Conservation (phyloP, 345 rosid genomes). For the Atalantia buxifolia region DNA sequence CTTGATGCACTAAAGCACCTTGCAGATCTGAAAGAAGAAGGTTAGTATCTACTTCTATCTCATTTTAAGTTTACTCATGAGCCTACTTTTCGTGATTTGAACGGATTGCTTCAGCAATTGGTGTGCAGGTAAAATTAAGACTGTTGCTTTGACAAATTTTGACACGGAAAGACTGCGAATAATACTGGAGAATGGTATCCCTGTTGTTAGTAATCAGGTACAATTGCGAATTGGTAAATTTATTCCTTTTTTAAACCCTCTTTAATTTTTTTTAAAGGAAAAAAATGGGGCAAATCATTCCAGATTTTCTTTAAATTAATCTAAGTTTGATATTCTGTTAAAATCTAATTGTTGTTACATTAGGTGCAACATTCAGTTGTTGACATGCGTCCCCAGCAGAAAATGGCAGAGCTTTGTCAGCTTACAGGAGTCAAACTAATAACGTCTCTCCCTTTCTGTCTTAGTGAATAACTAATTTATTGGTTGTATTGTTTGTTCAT, state of each 20-base stretch:
- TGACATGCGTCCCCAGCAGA: constrained; percentile 95
- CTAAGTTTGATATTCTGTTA: not conserved
- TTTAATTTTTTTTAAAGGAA: not conserved
- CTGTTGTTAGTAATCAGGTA: constrained; percentile 97
- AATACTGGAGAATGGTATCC: constrained; percentile 83
- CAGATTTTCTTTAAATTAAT: not conserved
- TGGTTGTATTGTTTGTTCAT: not conserved
- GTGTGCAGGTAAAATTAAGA: constrained; percentile 80
- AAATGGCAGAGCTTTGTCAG: constrained; percentile 93
- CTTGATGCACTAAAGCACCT: constrained; percentile 88
- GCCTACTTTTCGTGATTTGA: constrained; percentile 19
- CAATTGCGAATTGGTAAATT: not conserved
- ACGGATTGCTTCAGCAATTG: constrained; percentile 19
- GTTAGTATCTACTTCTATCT: constrained; percentile 25
- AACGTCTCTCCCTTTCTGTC: constrained; percentile 54
- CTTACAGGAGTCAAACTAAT: constrained; percentile 91
- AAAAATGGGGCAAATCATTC: not conserved
- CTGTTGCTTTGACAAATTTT: constrained; percentile 91
- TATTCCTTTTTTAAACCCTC: not conserved
- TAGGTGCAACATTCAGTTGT: constrained; percentile 97
- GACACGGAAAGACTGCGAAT: constrained; percentile 83
- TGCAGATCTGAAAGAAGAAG: constrained; percentile 88
- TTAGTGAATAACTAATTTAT: not conserved
- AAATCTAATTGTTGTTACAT: constrained; percentile 14
- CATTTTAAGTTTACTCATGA: constrained; percentile 9